These are phyloP conservation scores for Cantharellus anzutake DNA, from an alignment of 768 basidiomycete species.

Conservation along the genomic window DNA sequence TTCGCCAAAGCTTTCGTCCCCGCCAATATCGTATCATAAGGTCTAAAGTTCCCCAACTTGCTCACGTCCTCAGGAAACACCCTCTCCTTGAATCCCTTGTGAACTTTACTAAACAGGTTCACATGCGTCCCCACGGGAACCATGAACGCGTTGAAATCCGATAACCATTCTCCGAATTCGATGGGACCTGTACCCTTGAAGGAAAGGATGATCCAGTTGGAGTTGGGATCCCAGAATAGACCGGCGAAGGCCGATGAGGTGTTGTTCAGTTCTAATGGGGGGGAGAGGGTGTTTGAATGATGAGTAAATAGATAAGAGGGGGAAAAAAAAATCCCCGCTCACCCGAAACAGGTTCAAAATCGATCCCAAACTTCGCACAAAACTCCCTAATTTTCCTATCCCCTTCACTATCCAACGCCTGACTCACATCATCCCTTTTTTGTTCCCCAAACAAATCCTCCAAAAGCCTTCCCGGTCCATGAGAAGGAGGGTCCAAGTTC, in stretches of 20 bases:
- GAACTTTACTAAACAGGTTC: background rate
- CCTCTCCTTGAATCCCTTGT: slow-evolving; percentile 7
- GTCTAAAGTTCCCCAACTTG: slow-evolving; percentile 2
- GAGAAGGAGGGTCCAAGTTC: background rate
- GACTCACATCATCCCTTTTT: background rate
- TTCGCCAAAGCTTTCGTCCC: slow-evolving; percentile 2
- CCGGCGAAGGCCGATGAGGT: slow-evolving; percentile 10
- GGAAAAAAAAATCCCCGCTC: background rate
- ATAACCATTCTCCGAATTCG: slow-evolving; percentile 10
- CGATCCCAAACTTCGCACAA: slow-evolving; percentile 7
- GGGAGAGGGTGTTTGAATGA: background rate
- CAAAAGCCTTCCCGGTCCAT: background rate
- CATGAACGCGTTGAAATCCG: slow-evolving; percentile 8
- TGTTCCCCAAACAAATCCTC: background rate
- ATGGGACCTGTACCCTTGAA: slow-evolving; percentile 8
- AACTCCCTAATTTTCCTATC: background rate
- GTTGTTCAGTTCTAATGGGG: slow-evolving; percentile 8
- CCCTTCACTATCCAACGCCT: background rate
- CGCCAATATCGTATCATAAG: slow-evolving; percentile 5
- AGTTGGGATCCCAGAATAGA: slow-evolving; percentile 10
- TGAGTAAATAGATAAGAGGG: background rate
- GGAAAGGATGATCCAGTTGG: slow-evolving; percentile 11
- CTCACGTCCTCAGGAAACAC: slow-evolving; percentile 7
- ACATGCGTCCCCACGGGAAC: background rate
- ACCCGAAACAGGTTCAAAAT: background rate